Evolutionary conservation across 2,329 filamentous ascomycete species (phyloP).

Genomic region (Lachnellula suecica): DNA sequence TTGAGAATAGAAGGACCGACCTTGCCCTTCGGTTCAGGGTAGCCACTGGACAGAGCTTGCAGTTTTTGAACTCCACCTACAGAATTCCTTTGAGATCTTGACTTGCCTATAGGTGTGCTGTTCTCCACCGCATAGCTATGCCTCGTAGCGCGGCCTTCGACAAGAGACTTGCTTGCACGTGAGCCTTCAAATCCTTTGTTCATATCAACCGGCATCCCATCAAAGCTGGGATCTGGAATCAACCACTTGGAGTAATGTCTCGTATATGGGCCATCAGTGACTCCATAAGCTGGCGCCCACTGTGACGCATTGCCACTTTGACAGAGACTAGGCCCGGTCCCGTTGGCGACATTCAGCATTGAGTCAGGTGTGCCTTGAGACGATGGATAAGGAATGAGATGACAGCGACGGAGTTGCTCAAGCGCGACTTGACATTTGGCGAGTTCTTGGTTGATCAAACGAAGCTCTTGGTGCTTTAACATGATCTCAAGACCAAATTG

Average conservation of each 20-base stretch:
- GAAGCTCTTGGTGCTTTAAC: constrained; percentile 90
- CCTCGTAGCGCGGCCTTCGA: constrained; percentile 77
- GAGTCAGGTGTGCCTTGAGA: constrained; percentile 64
- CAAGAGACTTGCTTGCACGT: constrained; percentile 40
- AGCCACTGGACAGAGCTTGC: constrained; percentile 68
- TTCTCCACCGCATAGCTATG: constrained; percentile 63
- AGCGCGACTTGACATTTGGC: constrained; percentile 92
- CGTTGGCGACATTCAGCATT: constrained; percentile 70
- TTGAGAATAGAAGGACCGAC: constrained; percentile 81
- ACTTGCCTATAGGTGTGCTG: constrained; percentile 42
- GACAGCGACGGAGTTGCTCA: constrained; percentile 89
- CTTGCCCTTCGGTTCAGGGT: constrained; percentile 75
- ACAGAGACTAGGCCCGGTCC: constrained; percentile 69
- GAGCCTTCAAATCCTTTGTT: constrained; percentile 21
- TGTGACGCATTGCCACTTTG: constrained; percentile 65
- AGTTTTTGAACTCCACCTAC: constrained; percentile 61
- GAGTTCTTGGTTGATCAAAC: constrained; percentile 92
- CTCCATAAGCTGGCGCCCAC: constrained; percentile 86
- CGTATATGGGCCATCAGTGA: constrained; percentile 88
- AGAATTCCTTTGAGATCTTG: constrained; percentile 56
- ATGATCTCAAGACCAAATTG: constrained; percentile 91
- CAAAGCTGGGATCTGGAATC: constrained; percentile 83
- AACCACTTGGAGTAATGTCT: constrained; percentile 96
- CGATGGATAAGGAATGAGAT: constrained; percentile 86
- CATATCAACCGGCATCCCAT: constrained; percentile 57